Evolutionary conservation across 768 basidiomycete genomes (phyloP).

Genomic region (Gloeophyllum trabeum): DNA sequence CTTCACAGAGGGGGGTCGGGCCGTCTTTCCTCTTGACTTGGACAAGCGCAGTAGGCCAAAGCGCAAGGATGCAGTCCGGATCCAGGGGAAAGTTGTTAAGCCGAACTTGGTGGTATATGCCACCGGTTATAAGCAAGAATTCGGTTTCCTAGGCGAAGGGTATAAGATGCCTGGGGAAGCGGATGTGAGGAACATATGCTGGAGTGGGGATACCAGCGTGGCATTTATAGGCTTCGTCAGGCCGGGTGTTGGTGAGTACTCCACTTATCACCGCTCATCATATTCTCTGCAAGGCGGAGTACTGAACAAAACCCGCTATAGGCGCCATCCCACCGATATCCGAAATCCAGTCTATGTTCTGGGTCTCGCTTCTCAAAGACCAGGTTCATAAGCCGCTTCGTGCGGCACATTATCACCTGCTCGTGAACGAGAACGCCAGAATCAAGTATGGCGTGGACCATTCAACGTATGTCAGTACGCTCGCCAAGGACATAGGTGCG

Average conservation of each 20-base stretch:
- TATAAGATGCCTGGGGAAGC: constrained; percentile 31
- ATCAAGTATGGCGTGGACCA: constrained; percentile 56
- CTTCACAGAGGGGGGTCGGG: constrained; percentile 29
- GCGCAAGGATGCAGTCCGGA: constrained; percentile 26
- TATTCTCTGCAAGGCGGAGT: too few species aligned
- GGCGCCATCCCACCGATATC: constrained; percentile 49
- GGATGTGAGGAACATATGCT: constrained; percentile 31
- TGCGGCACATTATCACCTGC: constrained; percentile 40
- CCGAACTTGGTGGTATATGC: constrained; percentile 40
- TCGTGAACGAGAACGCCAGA: constrained; percentile 35
- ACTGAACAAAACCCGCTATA: constrained; percentile 7
- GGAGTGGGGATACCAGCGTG: constrained; percentile 30
- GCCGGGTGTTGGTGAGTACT: constrained; percentile 39
- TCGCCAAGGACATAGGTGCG: constrained; percentile 46
- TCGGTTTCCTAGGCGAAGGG: constrained; percentile 26
- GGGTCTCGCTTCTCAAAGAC: constrained; percentile 36
- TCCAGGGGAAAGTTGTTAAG: constrained; percentile 25
- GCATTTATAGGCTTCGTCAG: constrained; percentile 47
- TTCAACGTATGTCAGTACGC: constrained; percentile 40
- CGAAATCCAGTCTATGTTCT: constrained; percentile 50
- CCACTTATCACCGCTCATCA: neutral
- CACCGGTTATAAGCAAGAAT: constrained; percentile 37
- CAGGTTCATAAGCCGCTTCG: constrained; percentile 29
- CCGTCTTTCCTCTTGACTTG: constrained; percentile 32
- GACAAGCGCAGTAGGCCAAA: constrained; percentile 16